Evolutionary conservation across 2,329 filamentous ascomycete species (phyloP), one percentile per base, ranked within the genome.

Genomic region (Neonectria hederae): DNA sequence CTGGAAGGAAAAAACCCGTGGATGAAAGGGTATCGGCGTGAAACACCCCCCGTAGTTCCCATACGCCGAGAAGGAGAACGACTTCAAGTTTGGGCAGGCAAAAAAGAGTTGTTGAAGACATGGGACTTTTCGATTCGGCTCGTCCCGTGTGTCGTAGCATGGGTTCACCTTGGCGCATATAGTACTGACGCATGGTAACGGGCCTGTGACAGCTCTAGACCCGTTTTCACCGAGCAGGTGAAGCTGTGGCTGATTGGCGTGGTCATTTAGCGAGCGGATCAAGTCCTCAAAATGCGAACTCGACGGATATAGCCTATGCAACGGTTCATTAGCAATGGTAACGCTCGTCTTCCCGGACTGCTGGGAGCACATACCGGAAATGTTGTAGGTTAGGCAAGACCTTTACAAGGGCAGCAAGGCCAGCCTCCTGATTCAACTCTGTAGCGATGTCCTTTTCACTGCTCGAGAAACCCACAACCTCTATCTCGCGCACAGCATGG

Each of bases 81-180:
- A 49, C 46, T 49, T 49, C 46, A 49, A 49, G 46, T 49, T 49
- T 49, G 46, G 46, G 13, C 46, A 49, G 46, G 46, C 46, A 28
- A 49, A 49, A 19, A 49, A 49, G 46, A 49, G 46, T 30, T 49
- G 46, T 49, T 49, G 24, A 49, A 49, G 24, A 30, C 24, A 19
- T 49, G 46, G 11, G 2, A 49, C 30, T 13, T 17, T 4, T 49
- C 46, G 46, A 19, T 49, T 49, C 11, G 46, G 46, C 17, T 49
- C 24, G 24, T 49, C 46, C 43, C 46, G 46, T 24, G 46, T 49
- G 46, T 49, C 22, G 14, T 6, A n/a, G 21, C 4, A 6, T 13
- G 22, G 24, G 46, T 49, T 19, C 46, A 49, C 4, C 24, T 13
- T 30, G 46, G 46, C 24, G 5, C 46, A 30, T 49, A 49, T 14